Evolutionary conservation across 371 early-diverging fungal genomes (phyloP), one percentile per base, ranked within the genome.

Genomic region (Actinomortierella ambigua): DNA sequence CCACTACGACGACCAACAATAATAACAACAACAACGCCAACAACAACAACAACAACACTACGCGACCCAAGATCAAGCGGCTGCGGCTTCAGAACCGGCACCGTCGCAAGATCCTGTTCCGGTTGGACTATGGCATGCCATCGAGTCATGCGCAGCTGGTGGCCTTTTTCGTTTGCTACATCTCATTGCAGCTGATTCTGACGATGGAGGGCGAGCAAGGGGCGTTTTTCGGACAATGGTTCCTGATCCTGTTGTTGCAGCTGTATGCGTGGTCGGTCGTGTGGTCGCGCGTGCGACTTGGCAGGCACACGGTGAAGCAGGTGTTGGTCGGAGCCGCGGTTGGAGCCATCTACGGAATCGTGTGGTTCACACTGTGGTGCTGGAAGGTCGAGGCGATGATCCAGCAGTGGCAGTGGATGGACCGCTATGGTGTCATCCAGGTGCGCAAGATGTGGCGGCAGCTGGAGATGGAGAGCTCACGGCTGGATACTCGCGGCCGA

Each of bases 141-240:
- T 87, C 87, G 9, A 84, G 85, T 41, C 93, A 92, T 64, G 82
- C 90, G 3, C 89, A 89, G 57, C 85, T 88, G 40, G 87, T 89
- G n/a, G 82, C 84, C 3, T 92, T 83, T 59, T 91, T 89, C 63
- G 82, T 86, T 1, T 68, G 71, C 13, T 90, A 86, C 54, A 57
- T 79, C 15, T 70, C 71, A 22, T 61, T 80, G 48, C 77, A 66
- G 34, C 64, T 59, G 24, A 63, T 64, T 2, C 61, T 67, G 14
- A 34, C 34, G 11, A 67, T 77, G 78, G 73, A 55, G 20, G 66
- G 57, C 11, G 63, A 57, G 42, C 67, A 57, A 4, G 57, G 57
- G 5, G 52, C 60, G 5, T 58, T 34, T 34, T n/a, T n/a, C n/a
- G 75, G 75, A 46, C 75, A 73, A n/a, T 73, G 75, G 75, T 73